Evolutionary conservation across 345 rosid species (phyloP), one percentile per base, ranked within the genome.

Genomic region (Salix udensis): DNA sequence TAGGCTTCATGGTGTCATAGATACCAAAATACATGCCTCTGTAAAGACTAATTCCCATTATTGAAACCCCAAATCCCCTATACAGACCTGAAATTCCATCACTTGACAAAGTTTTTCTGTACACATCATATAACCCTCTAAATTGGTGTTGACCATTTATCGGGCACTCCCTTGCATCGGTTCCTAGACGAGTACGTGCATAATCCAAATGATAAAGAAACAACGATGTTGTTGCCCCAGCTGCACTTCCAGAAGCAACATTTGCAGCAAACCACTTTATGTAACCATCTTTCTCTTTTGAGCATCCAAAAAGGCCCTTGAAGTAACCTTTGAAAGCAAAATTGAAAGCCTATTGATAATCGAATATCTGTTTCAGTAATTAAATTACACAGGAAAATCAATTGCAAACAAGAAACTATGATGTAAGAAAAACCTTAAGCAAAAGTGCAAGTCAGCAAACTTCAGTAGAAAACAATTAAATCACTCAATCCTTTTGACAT

Each of bases 301-400:
- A 92, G 78, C 81, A 55, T 40, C 97, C 97, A 46, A 92, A 87
- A 78, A 83, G 72, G 87, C 82, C 84, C 86, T 88, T 93, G 89
- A 86, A 93, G 89, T 93, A 93, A 85, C 97, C 97, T 86, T 92
- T 96, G 79, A 91, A 92, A 71, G 99, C 99, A 81, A 96, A 92
- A 89, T 93, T 93, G 90, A 91, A 93, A 80, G 97, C 99, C 99
- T 92, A 88, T 42, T 84, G 84, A 89, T 81, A 93, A 87, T 78
- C 74, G 74, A 87, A 85, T 79, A 79, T 87, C 89, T 82, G 89
- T 88, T 70, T 88, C 81, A 88, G 81, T 69, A 82, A 81, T 66
- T 79, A 80, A 65, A 86, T 82, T 78, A 86, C 85, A 79, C 68
- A 75, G 62, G 68, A 70, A 4, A 46, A 60, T 26, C 34, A 70